Percentiles rank a stretch among this genome's conserved stretches.
Conservation (phyloP, 148 eudicot species). For the Dysphania ambrosioides region DNA sequence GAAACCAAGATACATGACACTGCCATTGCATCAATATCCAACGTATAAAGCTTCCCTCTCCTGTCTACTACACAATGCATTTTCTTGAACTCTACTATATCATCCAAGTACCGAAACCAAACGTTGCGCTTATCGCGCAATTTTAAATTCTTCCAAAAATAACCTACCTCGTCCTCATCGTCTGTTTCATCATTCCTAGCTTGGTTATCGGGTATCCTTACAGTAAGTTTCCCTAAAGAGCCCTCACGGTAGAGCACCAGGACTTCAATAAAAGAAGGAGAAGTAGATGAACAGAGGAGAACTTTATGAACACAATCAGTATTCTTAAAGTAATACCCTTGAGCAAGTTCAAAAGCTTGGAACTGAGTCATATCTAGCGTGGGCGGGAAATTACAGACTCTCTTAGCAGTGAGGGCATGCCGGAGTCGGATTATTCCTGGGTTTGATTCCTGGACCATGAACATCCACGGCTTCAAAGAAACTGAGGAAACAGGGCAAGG, state of each 20-base stretch:
- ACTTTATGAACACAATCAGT: conserved; percentile 6
- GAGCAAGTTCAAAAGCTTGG: not conserved
- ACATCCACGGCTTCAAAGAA: conserved; percentile 12
- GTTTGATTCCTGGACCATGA: conserved; percentile 21
- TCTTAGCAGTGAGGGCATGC: conserved; percentile 17
- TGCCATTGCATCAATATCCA: conserved; percentile 5
- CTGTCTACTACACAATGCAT: conserved; percentile 2
- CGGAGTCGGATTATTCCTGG: not conserved
- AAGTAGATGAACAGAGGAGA: conserved; percentile 8
- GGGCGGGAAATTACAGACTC: not conserved
- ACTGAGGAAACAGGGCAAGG: not conserved
- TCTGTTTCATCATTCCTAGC: not conserved
- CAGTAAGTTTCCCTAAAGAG: conserved; percentile 8
- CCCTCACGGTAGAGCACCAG: conserved; percentile 14
- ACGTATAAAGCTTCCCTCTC: conserved; percentile 1
- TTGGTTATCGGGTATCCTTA: not conserved
- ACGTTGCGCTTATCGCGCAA: not conserved
- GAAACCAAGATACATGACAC: not conserved
- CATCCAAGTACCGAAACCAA: conserved; percentile 12
- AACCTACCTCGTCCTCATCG: not conserved
- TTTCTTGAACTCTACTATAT: not conserved
- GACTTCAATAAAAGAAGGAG: conserved; percentile 2
- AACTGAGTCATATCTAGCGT: conserved; percentile 6
- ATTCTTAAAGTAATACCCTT: conserved; percentile 19
- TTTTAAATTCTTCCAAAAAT: conserved; percentile 3